A percentile compares a stretch with the other conserved stretches of the same genome.
These are phyloP conservation scores for Nicotiana noctiflora DNA, from an alignment of 257 asterid species.

Conservation along the genomic window DNA sequence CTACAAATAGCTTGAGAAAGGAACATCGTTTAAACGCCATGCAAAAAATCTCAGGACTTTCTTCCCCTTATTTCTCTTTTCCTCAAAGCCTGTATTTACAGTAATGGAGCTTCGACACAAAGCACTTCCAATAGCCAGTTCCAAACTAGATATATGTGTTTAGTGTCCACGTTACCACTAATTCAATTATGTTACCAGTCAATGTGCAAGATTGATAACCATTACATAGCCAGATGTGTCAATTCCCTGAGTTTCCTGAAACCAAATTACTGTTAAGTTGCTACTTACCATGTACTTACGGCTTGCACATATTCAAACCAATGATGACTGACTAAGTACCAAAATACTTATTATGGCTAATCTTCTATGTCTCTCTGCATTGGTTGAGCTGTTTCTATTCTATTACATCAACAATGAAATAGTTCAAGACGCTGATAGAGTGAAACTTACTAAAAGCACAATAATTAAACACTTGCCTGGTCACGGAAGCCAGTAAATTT, in stretches of 20 bases:
- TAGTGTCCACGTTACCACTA: neutral
- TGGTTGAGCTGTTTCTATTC: neutral
- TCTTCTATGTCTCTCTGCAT: neutral
- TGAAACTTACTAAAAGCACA: neutral
- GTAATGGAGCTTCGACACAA: neutral
- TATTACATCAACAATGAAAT: neutral
- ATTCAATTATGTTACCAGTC: neutral
- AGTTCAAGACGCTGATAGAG: neutral
- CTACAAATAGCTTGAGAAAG: neutral
- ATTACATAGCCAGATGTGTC: neutral
- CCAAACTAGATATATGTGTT: neutral
- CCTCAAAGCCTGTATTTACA: neutral
- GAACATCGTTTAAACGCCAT: no score
- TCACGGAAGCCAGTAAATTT: constrained; percentile 93
- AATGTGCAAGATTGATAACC: neutral
- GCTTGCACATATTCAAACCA: no score
- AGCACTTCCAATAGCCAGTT: neutral
- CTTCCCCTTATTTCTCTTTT: neutral
- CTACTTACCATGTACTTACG: neutral
- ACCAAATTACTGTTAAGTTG: neutral
- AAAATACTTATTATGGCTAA: neutral
- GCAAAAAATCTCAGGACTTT: neutral
- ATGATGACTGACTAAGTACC: neutral
- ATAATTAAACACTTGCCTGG: constrained; percentile 39
- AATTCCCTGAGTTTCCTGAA: neutral